Conservation (phyloP, 176 grass and related monocot species). For the Musa acuminata region DNA sequence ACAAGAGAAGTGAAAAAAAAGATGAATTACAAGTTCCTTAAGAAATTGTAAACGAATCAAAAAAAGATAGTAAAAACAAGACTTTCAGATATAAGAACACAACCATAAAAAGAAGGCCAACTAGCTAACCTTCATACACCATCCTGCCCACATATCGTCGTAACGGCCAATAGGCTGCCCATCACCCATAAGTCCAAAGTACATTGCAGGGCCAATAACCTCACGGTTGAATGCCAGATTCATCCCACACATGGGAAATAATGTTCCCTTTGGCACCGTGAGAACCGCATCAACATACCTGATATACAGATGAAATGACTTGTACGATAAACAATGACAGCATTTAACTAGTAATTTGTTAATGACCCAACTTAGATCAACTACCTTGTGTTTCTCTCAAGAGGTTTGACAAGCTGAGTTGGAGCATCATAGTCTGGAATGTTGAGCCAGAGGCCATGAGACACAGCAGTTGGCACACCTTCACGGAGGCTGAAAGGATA, state of each 20-base stretch:
- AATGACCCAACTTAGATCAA: neutral
- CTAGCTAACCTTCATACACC: neutral
- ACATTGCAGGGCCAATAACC: no score
- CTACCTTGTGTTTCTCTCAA: neutral
- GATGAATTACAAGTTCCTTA: no score
- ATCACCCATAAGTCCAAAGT: no score
- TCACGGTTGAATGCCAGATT: no score
- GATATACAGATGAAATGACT: neutral
- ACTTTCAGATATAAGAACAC: no score
- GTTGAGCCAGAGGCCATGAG: slow-evolving; percentile 6
- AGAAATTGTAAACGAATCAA: no score
- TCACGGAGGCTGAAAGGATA: neutral
- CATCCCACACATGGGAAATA: no score
- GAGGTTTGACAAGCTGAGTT: neutral
- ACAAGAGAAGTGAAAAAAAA: no score
- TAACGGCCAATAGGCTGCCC: no score
- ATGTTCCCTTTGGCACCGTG: neutral
- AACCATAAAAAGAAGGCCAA: neutral
- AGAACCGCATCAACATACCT: neutral
- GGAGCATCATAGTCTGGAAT: neutral
- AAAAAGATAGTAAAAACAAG: no score
- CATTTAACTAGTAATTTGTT: neutral
- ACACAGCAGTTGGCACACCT: neutral
- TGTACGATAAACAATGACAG: neutral
- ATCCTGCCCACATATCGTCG: neutral